Evolutionary conservation across 768 basidiomycete genomes (phyloP).

Genomic region (Royoungia palumana): DNA sequence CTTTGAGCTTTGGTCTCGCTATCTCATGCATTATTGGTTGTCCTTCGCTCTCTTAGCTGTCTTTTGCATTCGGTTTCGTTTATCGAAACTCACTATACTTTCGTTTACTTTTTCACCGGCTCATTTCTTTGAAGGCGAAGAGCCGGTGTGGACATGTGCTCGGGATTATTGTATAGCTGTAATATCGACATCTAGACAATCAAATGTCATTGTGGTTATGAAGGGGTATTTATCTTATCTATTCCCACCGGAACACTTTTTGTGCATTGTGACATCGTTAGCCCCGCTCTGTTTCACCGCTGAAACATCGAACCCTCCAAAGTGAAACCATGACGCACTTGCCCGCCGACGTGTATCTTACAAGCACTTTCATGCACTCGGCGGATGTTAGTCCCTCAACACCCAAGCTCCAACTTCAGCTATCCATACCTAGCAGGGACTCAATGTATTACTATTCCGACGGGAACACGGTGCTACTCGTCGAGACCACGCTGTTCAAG

Average conservation of each 20-base stretch:
- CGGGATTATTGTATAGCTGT: neutral
- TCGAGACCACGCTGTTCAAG: constrained; percentile 48
- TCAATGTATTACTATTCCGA: constrained; percentile 39
- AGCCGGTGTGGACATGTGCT: too few species aligned
- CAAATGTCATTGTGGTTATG: too few species aligned
- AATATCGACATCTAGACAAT: constrained; percentile 8
- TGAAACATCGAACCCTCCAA: constrained; percentile 10
- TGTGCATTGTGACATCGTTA: neutral
- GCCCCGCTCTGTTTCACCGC: constrained; percentile 10
- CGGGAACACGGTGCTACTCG: constrained; percentile 42
- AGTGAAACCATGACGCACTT: constrained; percentile 27
- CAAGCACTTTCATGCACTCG: constrained; percentile 33
- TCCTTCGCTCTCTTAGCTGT: constrained; percentile 27
- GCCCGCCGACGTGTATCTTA: constrained; percentile 31
- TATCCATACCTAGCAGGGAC: constrained; percentile 36
- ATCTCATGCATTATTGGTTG: constrained; percentile 21
- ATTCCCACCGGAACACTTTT: constrained; percentile 18
- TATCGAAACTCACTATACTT: constrained; percentile 8
- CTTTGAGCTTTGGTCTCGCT: constrained; percentile 7
- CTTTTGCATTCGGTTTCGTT: constrained; percentile 8
- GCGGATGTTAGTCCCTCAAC: constrained; percentile 30
- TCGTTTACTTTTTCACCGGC: constrained; percentile 2
- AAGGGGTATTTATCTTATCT: constrained; percentile 20
- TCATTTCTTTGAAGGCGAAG: neutral
- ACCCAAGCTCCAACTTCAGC: constrained; percentile 31